phyloP scores from a whole-genome alignment of 495 filamentous ascomycete species.

The Friedmanniomyces endolithicus region DNA sequence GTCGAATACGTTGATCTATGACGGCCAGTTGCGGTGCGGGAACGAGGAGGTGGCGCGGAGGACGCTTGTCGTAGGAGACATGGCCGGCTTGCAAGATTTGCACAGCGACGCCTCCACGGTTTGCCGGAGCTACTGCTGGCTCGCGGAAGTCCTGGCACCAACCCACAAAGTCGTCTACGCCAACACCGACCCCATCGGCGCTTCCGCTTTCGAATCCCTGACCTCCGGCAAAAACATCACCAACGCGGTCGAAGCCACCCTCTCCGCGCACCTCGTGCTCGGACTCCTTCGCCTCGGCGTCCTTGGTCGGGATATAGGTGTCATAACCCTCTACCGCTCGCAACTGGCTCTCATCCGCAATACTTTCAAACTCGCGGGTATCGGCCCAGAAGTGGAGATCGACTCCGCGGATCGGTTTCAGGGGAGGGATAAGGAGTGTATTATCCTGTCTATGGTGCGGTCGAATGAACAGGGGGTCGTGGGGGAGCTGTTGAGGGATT shows the following conservation, averaged over 20 bases:
- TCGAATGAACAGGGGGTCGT: conserved; percentile 69
- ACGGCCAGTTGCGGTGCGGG: conserved; percentile 78
- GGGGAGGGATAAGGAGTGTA: conserved; percentile 83
- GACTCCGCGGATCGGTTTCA: conserved; percentile 95
- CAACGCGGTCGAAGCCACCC: conserved; percentile 64
- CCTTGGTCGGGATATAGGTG: conserved; percentile 65
- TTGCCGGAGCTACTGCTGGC: conserved; percentile 61
- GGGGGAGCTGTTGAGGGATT: conserved; percentile 82
- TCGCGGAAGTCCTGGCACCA: conserved; percentile 62
- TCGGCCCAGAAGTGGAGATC: conserved; percentile 56
- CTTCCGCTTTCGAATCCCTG: conserved; percentile 45
- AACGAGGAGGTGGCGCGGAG: conserved; percentile 58
- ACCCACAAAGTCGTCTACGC: conserved; percentile 64
- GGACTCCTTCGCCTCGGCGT: conserved; percentile 63
- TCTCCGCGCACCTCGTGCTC: conserved; percentile 68
- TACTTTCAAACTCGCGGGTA: conserved; percentile 20
- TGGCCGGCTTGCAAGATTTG: conserved; percentile 35
- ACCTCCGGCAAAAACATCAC: conserved; percentile 70
- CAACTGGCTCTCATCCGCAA: conserved; percentile 56
- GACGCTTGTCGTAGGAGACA: conserved; percentile 46
- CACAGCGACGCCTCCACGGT: conserved; percentile 25
- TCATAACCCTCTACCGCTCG: conserved; percentile 95
- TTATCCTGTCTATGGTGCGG: conserved; percentile 74
- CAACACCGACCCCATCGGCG: conserved; percentile 67
- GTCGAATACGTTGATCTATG: conserved; percentile 86